These are phyloP conservation scores for Piloderma croceum DNA, from an alignment of 768 basidiomycete species.

Conservation along the genomic window DNA sequence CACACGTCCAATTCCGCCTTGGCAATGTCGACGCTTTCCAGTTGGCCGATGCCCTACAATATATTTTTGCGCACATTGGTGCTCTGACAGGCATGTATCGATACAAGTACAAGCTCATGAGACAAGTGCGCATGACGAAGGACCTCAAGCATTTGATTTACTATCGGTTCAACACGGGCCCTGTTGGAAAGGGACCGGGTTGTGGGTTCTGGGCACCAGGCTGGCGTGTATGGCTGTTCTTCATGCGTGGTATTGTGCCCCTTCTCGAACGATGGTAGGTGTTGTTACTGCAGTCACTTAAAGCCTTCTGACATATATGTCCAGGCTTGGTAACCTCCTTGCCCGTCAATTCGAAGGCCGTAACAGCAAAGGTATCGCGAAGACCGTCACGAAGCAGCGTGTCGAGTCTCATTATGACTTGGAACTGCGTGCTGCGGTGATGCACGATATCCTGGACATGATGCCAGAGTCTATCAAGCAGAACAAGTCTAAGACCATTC, in stretches of 20 bases:
- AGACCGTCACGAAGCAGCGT: constrained; percentile 98
- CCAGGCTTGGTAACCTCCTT: constrained; percentile 86
- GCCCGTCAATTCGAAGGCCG: constrained; percentile 98
- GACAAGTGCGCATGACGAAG: constrained; percentile 99
- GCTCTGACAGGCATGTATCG: constrained; percentile 99
- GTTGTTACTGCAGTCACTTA: background rate
- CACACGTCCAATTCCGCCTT: constrained; percentile 96
- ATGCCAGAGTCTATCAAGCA: constrained; percentile 99
- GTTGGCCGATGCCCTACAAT: constrained; percentile 95
- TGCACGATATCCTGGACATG: constrained; percentile 99
- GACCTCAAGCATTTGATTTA: constrained; percentile 98
- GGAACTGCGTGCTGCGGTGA: constrained; percentile 94
- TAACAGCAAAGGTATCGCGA: constrained; percentile 93
- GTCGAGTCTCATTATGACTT: constrained; percentile 99
- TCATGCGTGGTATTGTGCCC: constrained; percentile 98
- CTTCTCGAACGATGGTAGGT: constrained; percentile 88
- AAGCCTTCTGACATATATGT: constrained; percentile 1
- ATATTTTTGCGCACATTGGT: constrained; percentile 95
- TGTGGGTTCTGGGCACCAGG: constrained; percentile 99
- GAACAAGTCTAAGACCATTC: constrained; percentile 99
- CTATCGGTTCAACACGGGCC: constrained; percentile 99
- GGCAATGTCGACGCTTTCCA: constrained; percentile 99
- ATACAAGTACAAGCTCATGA: constrained; percentile 99
- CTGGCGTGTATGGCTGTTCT: constrained; percentile 99
- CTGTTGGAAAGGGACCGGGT: constrained; percentile 98